phyloP scores from a whole-genome alignment of 148 eudicot species.

The Pharnaceum exiguum region DNA sequence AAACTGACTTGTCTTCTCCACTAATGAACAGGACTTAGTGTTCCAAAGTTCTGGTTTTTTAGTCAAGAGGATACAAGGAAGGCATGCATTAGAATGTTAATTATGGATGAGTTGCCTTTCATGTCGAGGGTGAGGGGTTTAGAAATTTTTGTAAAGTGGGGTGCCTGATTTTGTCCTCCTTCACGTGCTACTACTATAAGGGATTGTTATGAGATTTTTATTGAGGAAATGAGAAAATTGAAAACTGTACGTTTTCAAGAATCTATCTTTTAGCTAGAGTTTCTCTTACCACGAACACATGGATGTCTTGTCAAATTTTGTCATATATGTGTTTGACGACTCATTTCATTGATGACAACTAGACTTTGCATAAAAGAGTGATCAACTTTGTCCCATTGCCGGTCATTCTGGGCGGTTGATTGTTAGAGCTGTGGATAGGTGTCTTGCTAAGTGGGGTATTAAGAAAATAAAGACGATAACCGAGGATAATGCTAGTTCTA shows the following conservation, averaged over 20 bases:
- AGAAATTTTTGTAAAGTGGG: neutral
- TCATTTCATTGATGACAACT: conserved; percentile 14
- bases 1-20: too few species aligned
- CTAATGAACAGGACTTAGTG: too few species aligned
- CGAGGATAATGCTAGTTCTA: conserved; percentile 7
- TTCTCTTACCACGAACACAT: conserved; percentile 8
- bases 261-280: conserved; percentile 5
- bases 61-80: neutral
- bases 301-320: conserved; percentile 12
- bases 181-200: conserved; percentile 6
- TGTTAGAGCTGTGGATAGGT: conserved; percentile 8
- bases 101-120: conserved; percentile 19
- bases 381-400: conserved; percentile 4
- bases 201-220: conserved; percentile 8
- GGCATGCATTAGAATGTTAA: conserved; percentile 4
- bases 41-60: neutral
- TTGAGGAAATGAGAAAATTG: conserved; percentile 3
- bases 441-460: conserved; percentile 12
- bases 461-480: conserved; percentile 3
- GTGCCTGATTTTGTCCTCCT: neutral
- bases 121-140: conserved; percentile 19
- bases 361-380: conserved; percentile 14
- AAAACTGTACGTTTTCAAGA: neutral
- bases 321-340: conserved; percentile 15
- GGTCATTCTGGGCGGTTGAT: conserved; percentile 10